Conservation (phyloP, 2,329 filamentous ascomycete genomes). For the Exophiala oligosperma region DNA sequence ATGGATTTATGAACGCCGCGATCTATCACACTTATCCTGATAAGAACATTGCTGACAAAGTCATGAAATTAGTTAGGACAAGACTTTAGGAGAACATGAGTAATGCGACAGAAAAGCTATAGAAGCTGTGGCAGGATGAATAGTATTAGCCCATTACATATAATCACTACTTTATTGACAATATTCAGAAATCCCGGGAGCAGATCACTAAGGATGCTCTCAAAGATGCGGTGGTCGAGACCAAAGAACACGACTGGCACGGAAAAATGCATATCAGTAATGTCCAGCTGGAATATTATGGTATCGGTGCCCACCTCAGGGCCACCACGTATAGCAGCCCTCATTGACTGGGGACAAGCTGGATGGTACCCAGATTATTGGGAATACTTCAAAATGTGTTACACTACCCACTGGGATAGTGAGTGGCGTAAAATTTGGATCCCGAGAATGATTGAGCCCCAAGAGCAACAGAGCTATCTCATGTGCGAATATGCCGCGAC, state of each 20-base stretch:
- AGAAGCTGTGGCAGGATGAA: too few species aligned
- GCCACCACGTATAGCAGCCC: conserved; percentile 24
- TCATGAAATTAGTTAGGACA: not conserved
- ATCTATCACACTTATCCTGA: not conserved
- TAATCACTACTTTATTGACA: conserved; percentile 37
- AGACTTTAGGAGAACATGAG: too few species aligned
- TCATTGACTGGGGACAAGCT: conserved; percentile 36
- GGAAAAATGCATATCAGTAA: not conserved
- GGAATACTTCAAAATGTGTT: conserved; percentile 35
- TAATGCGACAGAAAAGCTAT: too few species aligned
- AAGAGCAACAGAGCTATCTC: conserved; percentile 4
- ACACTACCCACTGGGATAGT: conserved; percentile 10
- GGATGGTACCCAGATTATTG: conserved; percentile 39
- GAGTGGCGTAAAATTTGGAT: conserved; percentile 27
- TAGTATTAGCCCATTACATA: not conserved
- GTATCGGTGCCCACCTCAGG: too few species aligned
- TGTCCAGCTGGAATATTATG: not conserved
- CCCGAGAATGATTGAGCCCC: conserved; percentile 22
- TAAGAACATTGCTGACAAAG: not conserved
- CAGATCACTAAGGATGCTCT: not conserved
- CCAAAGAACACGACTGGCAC: not conserved
- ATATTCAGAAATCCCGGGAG: conserved; percentile 28
- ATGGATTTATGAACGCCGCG: not conserved
- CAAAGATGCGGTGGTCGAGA: not conserved
- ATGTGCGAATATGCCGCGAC: conserved; percentile 8